These are phyloP conservation scores for Trichoderma lentiforme DNA, from an alignment of 2,329 filamentous ascomycete species.

Conservation along the genomic window DNA sequence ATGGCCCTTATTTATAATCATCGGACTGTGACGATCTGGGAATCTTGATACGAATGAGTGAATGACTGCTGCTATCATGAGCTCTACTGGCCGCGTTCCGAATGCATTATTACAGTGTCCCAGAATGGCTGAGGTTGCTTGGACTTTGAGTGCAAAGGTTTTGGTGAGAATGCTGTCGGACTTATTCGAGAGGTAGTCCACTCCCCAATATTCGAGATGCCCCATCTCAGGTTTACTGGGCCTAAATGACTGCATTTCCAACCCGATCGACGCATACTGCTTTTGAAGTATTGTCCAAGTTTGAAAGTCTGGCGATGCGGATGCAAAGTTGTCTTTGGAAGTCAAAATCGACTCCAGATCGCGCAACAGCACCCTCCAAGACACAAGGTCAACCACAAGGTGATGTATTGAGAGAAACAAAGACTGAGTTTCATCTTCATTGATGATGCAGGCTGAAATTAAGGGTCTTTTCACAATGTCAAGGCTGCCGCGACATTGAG, in stretches of 20 bases:
- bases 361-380: slow-evolving; percentile 40
- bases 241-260: too few species aligned
- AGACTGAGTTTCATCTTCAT: neutral
- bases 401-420: slow-evolving; percentile 32
- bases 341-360: slow-evolving; percentile 35
- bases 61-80: neutral
- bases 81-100: neutral
- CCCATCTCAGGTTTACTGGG: too few species aligned
- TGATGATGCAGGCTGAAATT: too few species aligned
- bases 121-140: neutral
- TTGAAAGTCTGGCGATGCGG: too few species aligned
- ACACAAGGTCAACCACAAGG: slow-evolving; percentile 39
- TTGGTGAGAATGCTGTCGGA: too few species aligned
- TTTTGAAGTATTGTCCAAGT: too few species aligned
- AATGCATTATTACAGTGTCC: neutral
- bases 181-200: too few species aligned
- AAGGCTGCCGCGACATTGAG: too few species aligned
- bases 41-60: neutral
- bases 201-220: too few species aligned
- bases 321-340: neutral
- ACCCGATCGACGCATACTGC: too few species aligned
- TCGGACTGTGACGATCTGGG: too few species aligned
- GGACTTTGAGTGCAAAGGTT: neutral
- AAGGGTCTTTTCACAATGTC: too few species aligned
- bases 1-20: slow-evolving; percentile 30